Conservation (phyloP, 1,284 basidiomycete species). For the Vanrija sp. region DNA sequence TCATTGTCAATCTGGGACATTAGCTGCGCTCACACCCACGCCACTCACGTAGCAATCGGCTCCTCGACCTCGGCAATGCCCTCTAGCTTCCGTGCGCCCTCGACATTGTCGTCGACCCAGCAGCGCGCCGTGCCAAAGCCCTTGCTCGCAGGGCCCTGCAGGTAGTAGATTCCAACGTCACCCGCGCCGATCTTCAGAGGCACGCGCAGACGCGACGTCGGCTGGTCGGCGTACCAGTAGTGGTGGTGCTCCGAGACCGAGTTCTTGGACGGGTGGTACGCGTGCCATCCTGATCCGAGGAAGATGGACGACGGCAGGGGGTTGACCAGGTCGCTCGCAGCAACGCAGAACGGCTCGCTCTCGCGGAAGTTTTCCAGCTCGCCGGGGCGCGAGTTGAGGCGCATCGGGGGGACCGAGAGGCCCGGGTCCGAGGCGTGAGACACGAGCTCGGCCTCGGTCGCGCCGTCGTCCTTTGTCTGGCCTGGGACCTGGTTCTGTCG, state of each 20-base stretch:
- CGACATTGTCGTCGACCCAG: conserved; percentile 52
- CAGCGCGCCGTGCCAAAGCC: conserved; percentile 47
- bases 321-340: conserved; percentile 90
- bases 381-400: conserved; percentile 68
- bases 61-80: conserved; percentile 42
- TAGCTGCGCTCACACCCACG: conserved; percentile 15
- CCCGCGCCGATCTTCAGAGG: conserved; percentile 46
- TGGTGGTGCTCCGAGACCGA: conserved; percentile 58
- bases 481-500: conserved; percentile 41
- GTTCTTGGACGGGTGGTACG: conserved; percentile 61
- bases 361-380: conserved; percentile 67
- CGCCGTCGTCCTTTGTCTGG: conserved; percentile 30
- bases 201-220: conserved; percentile 43
- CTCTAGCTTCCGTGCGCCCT: conserved; percentile 45
- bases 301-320: conserved; percentile 84
- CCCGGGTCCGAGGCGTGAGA: conserved; percentile 41
- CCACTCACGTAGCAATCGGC: conserved; percentile 23
- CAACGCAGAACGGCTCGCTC: conserved; percentile 80
- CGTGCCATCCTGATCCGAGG: conserved; percentile 81
- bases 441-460: conserved; percentile 17
- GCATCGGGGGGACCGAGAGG: conserved; percentile 61
- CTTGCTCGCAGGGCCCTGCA: conserved; percentile 42
- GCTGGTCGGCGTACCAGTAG: conserved; percentile 71
- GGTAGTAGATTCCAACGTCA: conserved; percentile 51
- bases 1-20: conserved; percentile 57